Conservation (phyloP, 2,329 filamentous ascomycete species). For the Curvularia lunata region DNA sequence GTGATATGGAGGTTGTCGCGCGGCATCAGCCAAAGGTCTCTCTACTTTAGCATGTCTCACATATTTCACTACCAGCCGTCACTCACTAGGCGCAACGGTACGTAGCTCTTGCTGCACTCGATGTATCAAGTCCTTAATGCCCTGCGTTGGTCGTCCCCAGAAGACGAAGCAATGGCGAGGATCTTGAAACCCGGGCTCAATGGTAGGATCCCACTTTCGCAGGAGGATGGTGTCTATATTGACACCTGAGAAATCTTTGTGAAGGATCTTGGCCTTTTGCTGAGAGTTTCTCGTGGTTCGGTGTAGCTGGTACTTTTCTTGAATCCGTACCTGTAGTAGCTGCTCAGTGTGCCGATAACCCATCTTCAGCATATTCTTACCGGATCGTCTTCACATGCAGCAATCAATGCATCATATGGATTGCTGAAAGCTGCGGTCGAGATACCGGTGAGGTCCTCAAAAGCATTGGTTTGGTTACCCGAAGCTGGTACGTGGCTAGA, state of each 20-base stretch:
- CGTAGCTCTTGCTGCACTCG: slow-evolving; percentile 72
- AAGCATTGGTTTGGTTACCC: slow-evolving; percentile 32
- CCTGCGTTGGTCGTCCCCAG: slow-evolving; percentile 82
- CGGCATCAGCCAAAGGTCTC: slow-evolving; percentile 88
- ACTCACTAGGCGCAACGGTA: slow-evolving; percentile 71
- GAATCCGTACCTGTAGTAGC: slow-evolving; percentile 65
- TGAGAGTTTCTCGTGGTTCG: slow-evolving; percentile 76
- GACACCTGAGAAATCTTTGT: slow-evolving; percentile 70
- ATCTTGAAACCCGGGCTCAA: slow-evolving; percentile 75
- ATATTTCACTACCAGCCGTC: neutral
- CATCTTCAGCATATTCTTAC: slow-evolving; percentile 56
- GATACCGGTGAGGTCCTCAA: slow-evolving; percentile 51
- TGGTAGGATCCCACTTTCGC: slow-evolving; percentile 67
- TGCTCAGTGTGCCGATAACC: neutral
- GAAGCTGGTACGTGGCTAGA: slow-evolving; percentile 15
- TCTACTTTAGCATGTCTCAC: slow-evolving; percentile 11
- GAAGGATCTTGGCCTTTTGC: slow-evolving; percentile 76
- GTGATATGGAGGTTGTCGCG: slow-evolving; percentile 81
- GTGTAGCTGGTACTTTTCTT: slow-evolving; percentile 75
- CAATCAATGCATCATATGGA: slow-evolving; percentile 77
- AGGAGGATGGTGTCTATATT: slow-evolving; percentile 77
- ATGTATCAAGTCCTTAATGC: slow-evolving; percentile 70
- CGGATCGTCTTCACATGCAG: slow-evolving; percentile 68
- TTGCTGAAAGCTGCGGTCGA: slow-evolving; percentile 61
- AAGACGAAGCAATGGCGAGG: slow-evolving; percentile 82